Evolutionary conservation across 495 filamentous ascomycete species (phyloP), one percentile per base, ranked within the genome.

Genomic region (Terfezia boudieri): DNA sequence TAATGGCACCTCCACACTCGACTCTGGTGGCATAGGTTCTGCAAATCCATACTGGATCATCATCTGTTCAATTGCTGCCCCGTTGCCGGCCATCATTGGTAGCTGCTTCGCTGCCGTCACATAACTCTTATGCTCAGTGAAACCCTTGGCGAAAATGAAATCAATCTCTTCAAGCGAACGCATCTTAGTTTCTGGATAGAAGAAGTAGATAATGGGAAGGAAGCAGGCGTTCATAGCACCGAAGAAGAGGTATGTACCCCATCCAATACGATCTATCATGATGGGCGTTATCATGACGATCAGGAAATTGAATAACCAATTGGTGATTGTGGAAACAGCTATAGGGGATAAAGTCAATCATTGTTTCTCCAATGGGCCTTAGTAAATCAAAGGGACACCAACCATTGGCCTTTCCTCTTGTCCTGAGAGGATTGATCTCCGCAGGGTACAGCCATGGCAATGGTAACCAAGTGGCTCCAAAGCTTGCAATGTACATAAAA

Each of bases 221-320:
- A 86, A 84, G 58, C 67, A 67, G 51, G 73, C 77, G 67, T 88
- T 87, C 59, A 82, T 68, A 37, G 69, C 66, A 7, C 81, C 82
- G 64, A 86, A 87, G 74, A 87, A 83, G 37, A 86, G 71, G 65
- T 87, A 89, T 0, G 81, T 84, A 9, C 80, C 76, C 82, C 82
- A 89, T 51, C 71, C 64, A 53, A 85, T 84, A 53, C 71, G 69
- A 49, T 68, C 58, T 26, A 86, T 67, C 76, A 85, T 81, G 51
- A 84, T 74, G 0, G 84, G 84, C 0, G 82, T 84, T 54, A 86
- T 76, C 82, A 86, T 84, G 55, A 88, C 84, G 43, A 87, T 76
- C 11, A 79, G 55, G 66, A 86, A 87, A 72, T 86, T 86, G 70
- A 82, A 86, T 2, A 84, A 67, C 83, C 83, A 86, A 69, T 88